Percentiles rank a stretch among this genome's conserved stretches.
Conservation (phyloP, 2,329 filamentous ascomycete species). For the Calonectria pteridis region DNA sequence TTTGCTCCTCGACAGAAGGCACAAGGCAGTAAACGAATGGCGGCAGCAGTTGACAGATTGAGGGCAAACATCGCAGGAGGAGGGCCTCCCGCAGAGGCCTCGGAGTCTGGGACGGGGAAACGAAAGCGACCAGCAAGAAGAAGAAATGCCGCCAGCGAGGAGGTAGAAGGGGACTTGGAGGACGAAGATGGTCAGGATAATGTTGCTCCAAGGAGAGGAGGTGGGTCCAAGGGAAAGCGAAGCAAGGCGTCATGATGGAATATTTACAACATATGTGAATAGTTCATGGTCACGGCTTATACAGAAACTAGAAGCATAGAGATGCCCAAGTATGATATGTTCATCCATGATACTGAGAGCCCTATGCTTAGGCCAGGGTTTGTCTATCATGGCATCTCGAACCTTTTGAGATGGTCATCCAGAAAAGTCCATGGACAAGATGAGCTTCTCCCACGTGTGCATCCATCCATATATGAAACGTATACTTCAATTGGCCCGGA, state of each 20-base stretch:
- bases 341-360: neutral
- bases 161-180: slow-evolving; percentile 34
- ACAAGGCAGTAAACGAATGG: slow-evolving; percentile 79
- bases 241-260: slow-evolving; percentile 32
- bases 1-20: slow-evolving; percentile 78
- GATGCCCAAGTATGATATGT: neutral
- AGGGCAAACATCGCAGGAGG: slow-evolving; percentile 54
- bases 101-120: slow-evolving; percentile 35
- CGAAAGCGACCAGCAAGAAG: slow-evolving; percentile 40
- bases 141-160: slow-evolving; percentile 29
- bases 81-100: neutral
- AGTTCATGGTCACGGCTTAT: neutral
- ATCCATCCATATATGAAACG: neutral
- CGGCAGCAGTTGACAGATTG: slow-evolving; percentile 77
- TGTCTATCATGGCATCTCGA: neutral
- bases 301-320: neutral
- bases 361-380: neutral
- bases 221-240: slow-evolving; percentile 35
- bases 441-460: neutral
- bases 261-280: neutral
- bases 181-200: slow-evolving; percentile 31
- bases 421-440: neutral
- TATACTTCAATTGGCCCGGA: neutral
- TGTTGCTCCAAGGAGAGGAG: slow-evolving; percentile 10
- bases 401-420: neutral